These are phyloP conservation scores for Solanum arcanum DNA, from an alignment of 257 asterid species.

Conservation along the genomic window DNA sequence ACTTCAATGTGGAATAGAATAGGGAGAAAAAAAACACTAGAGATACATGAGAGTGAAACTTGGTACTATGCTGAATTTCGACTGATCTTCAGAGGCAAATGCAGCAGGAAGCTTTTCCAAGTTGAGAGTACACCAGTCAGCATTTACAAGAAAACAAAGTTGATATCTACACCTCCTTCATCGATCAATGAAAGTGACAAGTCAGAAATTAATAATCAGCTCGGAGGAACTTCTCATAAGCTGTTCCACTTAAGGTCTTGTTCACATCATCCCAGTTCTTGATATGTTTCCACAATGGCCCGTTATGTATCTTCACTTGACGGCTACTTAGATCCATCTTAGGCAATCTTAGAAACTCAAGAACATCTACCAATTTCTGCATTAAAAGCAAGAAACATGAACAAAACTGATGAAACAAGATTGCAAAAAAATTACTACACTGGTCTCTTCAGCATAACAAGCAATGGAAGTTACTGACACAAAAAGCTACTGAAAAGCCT, in stretches of 20 bases:
- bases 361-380: constrained; percentile 70
- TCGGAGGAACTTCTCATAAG: constrained; percentile 52
- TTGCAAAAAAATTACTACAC: neutral
- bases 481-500: neutral
- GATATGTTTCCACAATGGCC: constrained; percentile 55
- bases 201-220: constrained; percentile 37
- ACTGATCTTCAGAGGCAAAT: neutral
- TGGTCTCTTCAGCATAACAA: neutral
- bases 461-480: neutral
- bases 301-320: constrained; percentile 89
- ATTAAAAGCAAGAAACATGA: neutral
- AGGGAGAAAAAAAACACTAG: neutral
- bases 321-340: constrained; percentile 52
- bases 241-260: constrained; percentile 57
- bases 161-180: constrained; percentile 15
- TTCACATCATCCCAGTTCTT: constrained; percentile 72
- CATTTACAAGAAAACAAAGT: neutral
- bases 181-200: constrained; percentile 9
- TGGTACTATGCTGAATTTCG: neutral
- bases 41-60: neutral
- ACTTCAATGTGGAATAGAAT: neutral
- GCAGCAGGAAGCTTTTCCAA: constrained; percentile 2
- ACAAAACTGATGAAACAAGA: neutral
- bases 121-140: constrained; percentile 4
- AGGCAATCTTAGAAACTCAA: constrained; percentile 62